Base-by-base conservation (phyloP, 1,139 yeast species). In the Protomyces inundatus region DNA sequence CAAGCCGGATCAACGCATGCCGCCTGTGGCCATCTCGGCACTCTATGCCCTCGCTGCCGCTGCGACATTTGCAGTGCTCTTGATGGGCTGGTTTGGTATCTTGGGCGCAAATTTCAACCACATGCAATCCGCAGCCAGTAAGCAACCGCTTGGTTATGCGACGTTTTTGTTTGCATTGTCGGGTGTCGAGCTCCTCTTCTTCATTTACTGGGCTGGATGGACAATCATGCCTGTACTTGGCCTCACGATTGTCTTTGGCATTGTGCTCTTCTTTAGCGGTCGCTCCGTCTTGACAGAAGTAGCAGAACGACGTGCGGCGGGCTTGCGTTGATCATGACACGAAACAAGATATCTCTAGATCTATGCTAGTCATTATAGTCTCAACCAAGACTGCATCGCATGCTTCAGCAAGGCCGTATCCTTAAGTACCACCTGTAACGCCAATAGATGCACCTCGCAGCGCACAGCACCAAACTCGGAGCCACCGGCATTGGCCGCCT, bases 391-490 rank as follows among this genome's bases (percentile, higher is more conserved):
- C 32, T 42, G 23, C 48, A 42, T 42, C 30, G 48, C 48, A n/a
- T 42, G 48, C 48, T 42, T 42, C 7, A 42, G n/a, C 30, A 42
- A 30, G 10, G 48, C n/a, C 7, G 32, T 14, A 4, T 42, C 48
- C 48, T 42, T 42, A 30, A 42, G 48, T 32, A 42, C 9, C 12
- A 42, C 48, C 48, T 42, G 48, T 16, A 42, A 6, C 16, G 48
- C 23, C 48, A 42, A 14, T 3, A 42, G 16, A 16, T 42, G 48
- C 32, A 42, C 48, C 16, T 42, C 48, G 16, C 48, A 42, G 12
- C 48, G 48, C 70, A 33, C 69, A 56, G 12, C 69, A 56, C 70
- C 71, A 68, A 9, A 67, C 55, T 30, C 70, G 66, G 39, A 67
- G 51, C 52, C 65, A 30, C 37, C 54, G 23, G 51, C 48, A 57